A percentile compares a stretch with the other conserved stretches of the same genome.
phyloP scores from a whole-genome alignment of 148 eudicot species.

The Amaranthus hypochondriacus region DNA sequence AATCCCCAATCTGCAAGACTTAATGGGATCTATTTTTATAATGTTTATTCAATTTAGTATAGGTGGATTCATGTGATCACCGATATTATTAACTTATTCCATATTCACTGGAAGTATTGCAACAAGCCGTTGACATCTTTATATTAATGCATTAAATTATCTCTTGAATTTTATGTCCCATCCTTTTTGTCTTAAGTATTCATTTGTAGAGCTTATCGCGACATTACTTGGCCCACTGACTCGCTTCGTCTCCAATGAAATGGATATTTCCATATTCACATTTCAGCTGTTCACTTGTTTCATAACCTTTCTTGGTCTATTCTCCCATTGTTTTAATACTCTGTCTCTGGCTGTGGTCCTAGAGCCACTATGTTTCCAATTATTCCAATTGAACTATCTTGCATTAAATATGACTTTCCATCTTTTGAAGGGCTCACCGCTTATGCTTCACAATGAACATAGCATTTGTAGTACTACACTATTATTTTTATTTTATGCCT shows the following conservation, averaged over 20 bases:
- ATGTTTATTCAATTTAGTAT: not conserved
- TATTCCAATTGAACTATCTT: not conserved
- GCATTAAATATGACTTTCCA: not conserved
- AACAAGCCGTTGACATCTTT: constrained; percentile 20
- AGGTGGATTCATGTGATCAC: constrained; percentile 23
- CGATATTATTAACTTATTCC: constrained; percentile 23
- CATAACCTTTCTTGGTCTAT: not conserved
- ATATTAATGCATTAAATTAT: constrained; percentile 25
- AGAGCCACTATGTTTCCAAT: not conserved
- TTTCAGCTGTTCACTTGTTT: constrained; percentile 18
- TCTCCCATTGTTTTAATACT: constrained; percentile 12
- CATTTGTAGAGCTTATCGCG: constrained; percentile 14
- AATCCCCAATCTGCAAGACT: constrained; percentile 17
- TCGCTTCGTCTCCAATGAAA: constrained; percentile 13
- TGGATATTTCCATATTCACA: constrained; percentile 10
- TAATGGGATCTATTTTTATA: constrained; percentile 9
- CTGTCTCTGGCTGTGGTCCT: not conserved
- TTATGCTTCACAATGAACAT: not conserved
- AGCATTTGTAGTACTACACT: not conserved
- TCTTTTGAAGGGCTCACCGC: not conserved
- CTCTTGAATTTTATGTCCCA: constrained; percentile 5
- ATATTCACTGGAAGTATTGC: constrained; percentile 19
- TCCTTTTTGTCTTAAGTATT: constrained; percentile 16
- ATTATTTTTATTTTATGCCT: too few relatives aligned
- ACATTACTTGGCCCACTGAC: constrained; percentile 23